A percentile compares a stretch with the other conserved stretches of the same genome.
Conservation (phyloP, 2,329 filamentous ascomycete genomes). For the Pseudohalonectria lignicola region DNA sequence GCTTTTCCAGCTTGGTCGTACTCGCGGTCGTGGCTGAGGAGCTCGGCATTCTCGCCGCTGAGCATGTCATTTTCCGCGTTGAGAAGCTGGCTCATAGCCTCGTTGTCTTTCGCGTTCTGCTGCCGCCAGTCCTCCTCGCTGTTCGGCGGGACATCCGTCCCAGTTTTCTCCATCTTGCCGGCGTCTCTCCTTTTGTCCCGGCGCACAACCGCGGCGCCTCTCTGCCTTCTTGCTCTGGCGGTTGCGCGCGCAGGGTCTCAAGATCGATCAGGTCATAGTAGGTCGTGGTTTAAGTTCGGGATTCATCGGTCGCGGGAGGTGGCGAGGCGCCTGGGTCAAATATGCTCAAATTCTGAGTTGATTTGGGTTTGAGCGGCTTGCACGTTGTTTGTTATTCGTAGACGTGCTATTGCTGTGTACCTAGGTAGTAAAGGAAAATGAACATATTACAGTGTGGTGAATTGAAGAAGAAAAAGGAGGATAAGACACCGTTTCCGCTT, state of each 20-base stretch:
- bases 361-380: not conserved
- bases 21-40: conserved; percentile 8
- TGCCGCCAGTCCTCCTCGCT: conserved; percentile 1
- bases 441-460: too few species aligned
- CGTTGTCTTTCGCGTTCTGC: not conserved
- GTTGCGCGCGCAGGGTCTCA: conserved; percentile 1
- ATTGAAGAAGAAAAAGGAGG: too few species aligned
- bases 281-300: not conserved
- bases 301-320: not conserved
- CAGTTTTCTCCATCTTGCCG: not conserved
- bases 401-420: not conserved
- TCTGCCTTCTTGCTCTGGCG: not conserved
- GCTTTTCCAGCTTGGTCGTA: conserved; percentile 69
- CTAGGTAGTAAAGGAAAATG: too few species aligned
- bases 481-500: not conserved
- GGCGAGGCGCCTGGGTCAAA: not conserved
- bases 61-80: not conserved
- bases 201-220: not conserved
- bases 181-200: not conserved
- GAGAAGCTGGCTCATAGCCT: conserved; percentile 1
- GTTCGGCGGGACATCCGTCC: not conserved
- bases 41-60: not conserved
- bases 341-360: not conserved
- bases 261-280: conserved; percentile 1
- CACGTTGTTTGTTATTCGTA: not conserved